A percentile compares a stretch with the other conserved stretches of the same genome.
Conservation (phyloP, 495 filamentous ascomycete genomes). For the Filosporella fistucella region DNA sequence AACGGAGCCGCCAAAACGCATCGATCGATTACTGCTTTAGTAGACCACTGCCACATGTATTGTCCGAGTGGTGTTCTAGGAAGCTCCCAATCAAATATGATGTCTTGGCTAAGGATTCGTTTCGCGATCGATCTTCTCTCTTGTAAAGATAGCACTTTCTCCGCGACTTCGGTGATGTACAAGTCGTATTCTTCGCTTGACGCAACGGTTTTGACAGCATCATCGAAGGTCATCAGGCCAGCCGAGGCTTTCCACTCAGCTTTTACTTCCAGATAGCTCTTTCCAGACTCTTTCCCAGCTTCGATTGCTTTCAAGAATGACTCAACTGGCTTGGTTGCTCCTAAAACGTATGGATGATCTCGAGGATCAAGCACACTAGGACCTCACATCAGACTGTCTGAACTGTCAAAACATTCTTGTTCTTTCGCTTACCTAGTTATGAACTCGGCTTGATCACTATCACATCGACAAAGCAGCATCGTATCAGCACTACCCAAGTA, state of each 20-base stretch:
- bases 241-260: background rate
- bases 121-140: background rate
- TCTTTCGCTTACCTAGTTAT: background rate
- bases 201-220: background rate
- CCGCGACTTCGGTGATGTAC: background rate
- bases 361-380: background rate
- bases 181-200: background rate
- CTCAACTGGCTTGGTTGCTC: background rate
- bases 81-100: background rate
- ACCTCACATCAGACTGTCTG: background rate
- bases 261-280: background rate
- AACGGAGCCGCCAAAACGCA: background rate
- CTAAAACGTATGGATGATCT: background rate
- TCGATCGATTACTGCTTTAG: background rate
- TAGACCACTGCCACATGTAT: background rate
- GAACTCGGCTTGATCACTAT: background rate
- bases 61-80: background rate
- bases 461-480: background rate
- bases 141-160: background rate
- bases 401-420: background rate
- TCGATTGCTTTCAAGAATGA: background rate
- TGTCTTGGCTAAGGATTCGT: background rate
- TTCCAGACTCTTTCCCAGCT: background rate
- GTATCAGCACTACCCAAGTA: background rate
- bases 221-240: background rate